Conservation (phyloP, 2,329 filamentous ascomycete genomes). For the Penicillium frequentans region DNA sequence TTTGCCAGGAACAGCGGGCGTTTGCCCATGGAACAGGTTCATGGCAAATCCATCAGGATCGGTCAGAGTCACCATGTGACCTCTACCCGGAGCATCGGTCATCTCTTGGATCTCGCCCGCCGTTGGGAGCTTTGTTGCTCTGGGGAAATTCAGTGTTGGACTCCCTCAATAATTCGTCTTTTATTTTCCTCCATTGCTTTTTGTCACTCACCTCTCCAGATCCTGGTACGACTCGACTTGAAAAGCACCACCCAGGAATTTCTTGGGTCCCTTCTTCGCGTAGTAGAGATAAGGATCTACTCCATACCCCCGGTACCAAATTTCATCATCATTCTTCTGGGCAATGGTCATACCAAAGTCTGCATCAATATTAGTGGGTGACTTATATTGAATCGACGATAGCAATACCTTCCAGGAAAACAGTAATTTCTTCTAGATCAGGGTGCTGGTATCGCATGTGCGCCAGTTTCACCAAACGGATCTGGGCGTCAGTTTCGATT, state of each 20-base stretch:
- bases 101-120: constrained; percentile 34
- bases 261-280: constrained; percentile 36
- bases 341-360: constrained; percentile 47
- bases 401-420: constrained; percentile 16
- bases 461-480: constrained; percentile 49
- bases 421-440: constrained; percentile 49
- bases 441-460: constrained; percentile 59
- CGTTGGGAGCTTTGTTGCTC: constrained; percentile 24
- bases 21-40: constrained; percentile 43
- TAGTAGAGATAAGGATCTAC: constrained; percentile 48
- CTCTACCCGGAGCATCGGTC: constrained; percentile 41
- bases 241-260: constrained; percentile 46
- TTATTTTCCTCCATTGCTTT: background rate
- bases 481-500: constrained; percentile 48
- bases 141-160: background rate
- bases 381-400: background rate
- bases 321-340: constrained; percentile 36
- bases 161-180: background rate
- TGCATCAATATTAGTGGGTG: background rate
- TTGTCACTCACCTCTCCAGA: constrained; percentile 38
- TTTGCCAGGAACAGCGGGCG: constrained; percentile 16
- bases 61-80: constrained; percentile 35
- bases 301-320: constrained; percentile 48
- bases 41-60: constrained; percentile 44
- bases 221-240: constrained; percentile 44